Evolutionary conservation across 768 basidiomycete species (phyloP).

Genomic region (Trametes maxima): DNA sequence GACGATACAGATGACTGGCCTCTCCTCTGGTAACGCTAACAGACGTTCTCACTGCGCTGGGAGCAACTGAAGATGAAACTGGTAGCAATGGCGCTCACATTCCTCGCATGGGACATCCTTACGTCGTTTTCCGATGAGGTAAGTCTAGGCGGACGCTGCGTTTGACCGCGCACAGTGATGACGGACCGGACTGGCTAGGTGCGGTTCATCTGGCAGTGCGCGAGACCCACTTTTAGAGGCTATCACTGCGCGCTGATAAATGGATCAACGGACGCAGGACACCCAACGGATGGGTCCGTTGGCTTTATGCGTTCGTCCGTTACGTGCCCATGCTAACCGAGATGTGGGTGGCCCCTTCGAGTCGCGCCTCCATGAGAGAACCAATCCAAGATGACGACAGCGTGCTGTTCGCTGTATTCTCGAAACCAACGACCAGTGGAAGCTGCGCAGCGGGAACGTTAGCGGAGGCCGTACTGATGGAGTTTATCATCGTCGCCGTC

Average conservation of each 20-base stretch:
- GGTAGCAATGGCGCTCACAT: background rate
- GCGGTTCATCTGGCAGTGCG: background rate
- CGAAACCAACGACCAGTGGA: background rate
- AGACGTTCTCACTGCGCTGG: no score
- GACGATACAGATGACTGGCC: no score
- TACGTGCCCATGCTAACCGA: background rate
- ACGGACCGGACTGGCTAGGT: background rate
- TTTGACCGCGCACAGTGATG: background rate
- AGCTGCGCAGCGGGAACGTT: background rate
- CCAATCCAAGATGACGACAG: background rate
- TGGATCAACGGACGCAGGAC: background rate
- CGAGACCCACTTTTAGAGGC: background rate
- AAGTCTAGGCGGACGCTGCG: background rate
- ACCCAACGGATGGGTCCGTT: slow-evolving; percentile 1
- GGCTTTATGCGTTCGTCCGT: slow-evolving; percentile 3
- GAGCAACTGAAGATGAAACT: no score
- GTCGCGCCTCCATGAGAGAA: background rate
- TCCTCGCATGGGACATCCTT: background rate
- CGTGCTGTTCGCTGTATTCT: background rate
- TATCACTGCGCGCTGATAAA: background rate
- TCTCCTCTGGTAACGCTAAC: no score
- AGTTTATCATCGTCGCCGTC: slow-evolving; percentile 7
- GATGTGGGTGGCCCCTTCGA: background rate
- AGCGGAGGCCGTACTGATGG: background rate
- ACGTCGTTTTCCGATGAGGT: background rate